Evolutionary conservation across 768 basidiomycete genomes (phyloP).

Genomic region (Rhodotorula babjevae): DNA sequence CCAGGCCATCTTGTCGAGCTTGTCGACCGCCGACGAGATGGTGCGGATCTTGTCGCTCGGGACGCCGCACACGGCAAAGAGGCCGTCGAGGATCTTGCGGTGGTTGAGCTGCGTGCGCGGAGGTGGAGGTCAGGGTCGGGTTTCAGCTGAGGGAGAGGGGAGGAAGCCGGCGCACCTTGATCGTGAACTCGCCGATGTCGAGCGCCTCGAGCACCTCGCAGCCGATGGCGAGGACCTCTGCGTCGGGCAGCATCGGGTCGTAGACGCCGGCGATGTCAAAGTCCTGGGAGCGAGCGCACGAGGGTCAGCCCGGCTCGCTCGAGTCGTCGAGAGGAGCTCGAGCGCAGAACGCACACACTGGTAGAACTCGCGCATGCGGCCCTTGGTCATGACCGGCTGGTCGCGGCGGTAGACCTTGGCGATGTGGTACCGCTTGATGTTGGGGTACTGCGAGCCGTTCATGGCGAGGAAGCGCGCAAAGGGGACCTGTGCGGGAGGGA

Average conservation of each 20-base stretch:
- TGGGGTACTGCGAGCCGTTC: slow-evolving; percentile 66
- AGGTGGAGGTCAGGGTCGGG: neutral
- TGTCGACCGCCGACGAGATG: slow-evolving; percentile 96
- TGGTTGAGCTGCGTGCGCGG: slow-evolving; percentile 67
- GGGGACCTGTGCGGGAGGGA: slow-evolving; percentile 55
- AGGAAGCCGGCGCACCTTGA: slow-evolving; percentile 61
- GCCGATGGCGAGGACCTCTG: slow-evolving; percentile 75
- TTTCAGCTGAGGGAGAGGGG: neutral
- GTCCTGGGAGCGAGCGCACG: slow-evolving; percentile 57
- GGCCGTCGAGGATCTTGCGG: slow-evolving; percentile 92
- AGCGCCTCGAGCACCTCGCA: slow-evolving; percentile 75
- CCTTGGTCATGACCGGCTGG: slow-evolving; percentile 95
- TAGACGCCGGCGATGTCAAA: slow-evolving; percentile 87
- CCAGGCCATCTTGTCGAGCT: slow-evolving; percentile 97
- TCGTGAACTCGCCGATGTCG: slow-evolving; percentile 86
- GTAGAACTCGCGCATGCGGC: slow-evolving; percentile 96
- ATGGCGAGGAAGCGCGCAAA: slow-evolving; percentile 93
- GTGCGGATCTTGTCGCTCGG: slow-evolving; percentile 78
- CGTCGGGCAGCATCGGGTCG: slow-evolving; percentile 97
- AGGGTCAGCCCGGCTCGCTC: neutral
- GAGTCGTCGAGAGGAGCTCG: no score
- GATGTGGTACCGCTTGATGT: slow-evolving; percentile 86
- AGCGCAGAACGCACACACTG: slow-evolving; percentile 66
- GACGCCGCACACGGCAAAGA: slow-evolving; percentile 94
- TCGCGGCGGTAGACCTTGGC: slow-evolving; percentile 98